Percentiles rank a stretch among this genome's conserved stretches.
These are phyloP conservation scores for Aspergillus hortae DNA, from an alignment of 2,329 filamentous ascomycete species.

Conservation along the genomic window DNA sequence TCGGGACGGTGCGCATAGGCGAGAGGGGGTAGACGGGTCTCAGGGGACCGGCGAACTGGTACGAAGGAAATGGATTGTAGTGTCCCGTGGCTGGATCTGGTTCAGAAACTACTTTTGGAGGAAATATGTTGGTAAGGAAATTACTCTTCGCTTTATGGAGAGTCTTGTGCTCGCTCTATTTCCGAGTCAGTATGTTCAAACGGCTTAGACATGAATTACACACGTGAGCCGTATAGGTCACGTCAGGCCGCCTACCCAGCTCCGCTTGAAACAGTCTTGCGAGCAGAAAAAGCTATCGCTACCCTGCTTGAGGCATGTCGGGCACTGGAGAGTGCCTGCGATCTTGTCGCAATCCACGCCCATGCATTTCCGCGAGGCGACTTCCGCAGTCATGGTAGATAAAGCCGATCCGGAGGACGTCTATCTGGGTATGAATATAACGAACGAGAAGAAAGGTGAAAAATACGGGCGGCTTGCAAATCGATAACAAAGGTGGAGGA, in stretches of 20 bases:
- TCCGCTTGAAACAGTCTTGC: slow-evolving; percentile 98
- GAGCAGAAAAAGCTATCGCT: slow-evolving; percentile 96
- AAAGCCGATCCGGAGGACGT: background rate
- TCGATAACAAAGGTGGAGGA: background rate
- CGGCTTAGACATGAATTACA: slow-evolving; percentile 1
- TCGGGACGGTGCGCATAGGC: slow-evolving; percentile 67
- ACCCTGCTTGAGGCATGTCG: slow-evolving; percentile 86
- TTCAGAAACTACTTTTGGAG: slow-evolving; percentile 83
- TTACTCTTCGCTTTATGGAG: slow-evolving; percentile 78
- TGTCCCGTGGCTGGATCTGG: slow-evolving; percentile 83
- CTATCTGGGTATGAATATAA: background rate
- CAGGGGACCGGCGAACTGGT: slow-evolving; percentile 73
- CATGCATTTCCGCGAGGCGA: slow-evolving; percentile 56
- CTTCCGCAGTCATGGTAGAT: slow-evolving; percentile 27
- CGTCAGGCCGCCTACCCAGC: slow-evolving; percentile 69
- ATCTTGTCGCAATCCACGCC: slow-evolving; percentile 83
- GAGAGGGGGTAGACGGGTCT: slow-evolving; percentile 87
- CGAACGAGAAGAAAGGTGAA: background rate
- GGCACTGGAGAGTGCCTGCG: slow-evolving; percentile 83
- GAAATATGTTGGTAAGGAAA: slow-evolving; percentile 68
- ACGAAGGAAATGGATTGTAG: slow-evolving; percentile 90
- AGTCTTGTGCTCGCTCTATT: slow-evolving; percentile 74
- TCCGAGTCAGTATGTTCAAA: slow-evolving; percentile 10
- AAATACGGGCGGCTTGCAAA: background rate
- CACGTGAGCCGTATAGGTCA: slow-evolving; percentile 22